A percentile compares a stretch with the other conserved stretches of the same genome.
Evolutionary conservation across 2,329 filamentous ascomycete genomes (phyloP).

Genomic region (Botrytis paeoniae): DNA sequence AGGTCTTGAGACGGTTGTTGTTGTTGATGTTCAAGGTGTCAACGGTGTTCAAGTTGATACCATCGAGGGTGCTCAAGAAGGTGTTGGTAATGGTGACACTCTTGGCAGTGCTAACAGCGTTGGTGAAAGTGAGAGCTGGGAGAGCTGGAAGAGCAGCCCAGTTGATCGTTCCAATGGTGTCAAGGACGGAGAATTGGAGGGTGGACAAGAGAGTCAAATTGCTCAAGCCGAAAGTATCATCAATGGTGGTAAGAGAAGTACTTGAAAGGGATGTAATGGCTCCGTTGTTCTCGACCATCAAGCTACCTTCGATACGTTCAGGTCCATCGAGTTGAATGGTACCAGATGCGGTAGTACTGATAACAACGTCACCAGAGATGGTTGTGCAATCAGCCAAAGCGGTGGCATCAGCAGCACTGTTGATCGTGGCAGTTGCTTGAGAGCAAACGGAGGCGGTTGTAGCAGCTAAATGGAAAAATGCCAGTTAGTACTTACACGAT

Average conservation of each 20-base stretch:
- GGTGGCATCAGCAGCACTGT: conserved; percentile 35
- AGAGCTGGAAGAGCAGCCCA: conserved; percentile 70
- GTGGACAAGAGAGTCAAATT: conserved; percentile 66
- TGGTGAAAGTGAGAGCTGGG: conserved; percentile 55
- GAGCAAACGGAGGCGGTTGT: conserved; percentile 28
- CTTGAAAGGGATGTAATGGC: conserved; percentile 63
- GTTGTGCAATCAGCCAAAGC: conserved; percentile 33
- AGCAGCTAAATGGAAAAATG: neutral
- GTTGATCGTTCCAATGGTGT: conserved; percentile 61
- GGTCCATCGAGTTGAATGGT: conserved; percentile 59
- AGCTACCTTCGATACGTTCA: conserved; percentile 53
- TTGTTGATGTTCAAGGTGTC: conserved; percentile 80
- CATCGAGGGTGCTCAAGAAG: conserved; percentile 70
- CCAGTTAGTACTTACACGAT: neutral
- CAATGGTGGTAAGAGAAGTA: conserved; percentile 60
- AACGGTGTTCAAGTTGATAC: conserved; percentile 75
- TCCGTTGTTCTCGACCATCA: conserved; percentile 58
- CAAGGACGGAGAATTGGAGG: conserved; percentile 65
- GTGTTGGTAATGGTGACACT: conserved; percentile 82
- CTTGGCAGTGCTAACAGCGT: conserved; percentile 62
- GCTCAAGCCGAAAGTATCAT: conserved; percentile 65
- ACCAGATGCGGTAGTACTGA: conserved; percentile 35
- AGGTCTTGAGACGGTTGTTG: conserved; percentile 75
- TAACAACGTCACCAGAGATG: conserved; percentile 37
- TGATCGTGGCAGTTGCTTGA: conserved; percentile 36